Percentiles rank a stretch among this genome's conserved stretches.
These are phyloP conservation scores for Botrytis porri DNA, from an alignment of 2,329 filamentous ascomycete genomes.

Conservation along the genomic window DNA sequence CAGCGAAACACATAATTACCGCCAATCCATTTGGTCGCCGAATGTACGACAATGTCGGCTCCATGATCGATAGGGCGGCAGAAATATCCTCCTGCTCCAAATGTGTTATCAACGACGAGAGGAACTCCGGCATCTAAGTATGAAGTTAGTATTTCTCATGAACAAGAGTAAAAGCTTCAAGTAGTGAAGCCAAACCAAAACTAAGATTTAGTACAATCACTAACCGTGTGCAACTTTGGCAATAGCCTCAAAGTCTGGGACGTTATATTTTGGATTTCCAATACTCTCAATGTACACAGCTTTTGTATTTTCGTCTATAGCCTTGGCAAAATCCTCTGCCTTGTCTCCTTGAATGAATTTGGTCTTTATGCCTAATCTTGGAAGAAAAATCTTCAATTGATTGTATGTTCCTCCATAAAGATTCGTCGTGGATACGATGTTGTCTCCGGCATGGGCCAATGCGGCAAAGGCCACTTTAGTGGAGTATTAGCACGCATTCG, in stretches of 20 bases:
- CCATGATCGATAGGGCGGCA: constrained; percentile 83
- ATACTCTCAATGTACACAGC: constrained; percentile 84
- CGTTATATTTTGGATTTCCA: constrained; percentile 88
- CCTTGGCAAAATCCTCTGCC: constrained; percentile 70
- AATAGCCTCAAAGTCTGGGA: constrained; percentile 89
- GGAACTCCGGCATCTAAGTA: constrained; percentile 49
- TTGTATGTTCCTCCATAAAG: constrained; percentile 96
- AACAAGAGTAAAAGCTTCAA: neutral
- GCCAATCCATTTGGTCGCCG: constrained; percentile 94
- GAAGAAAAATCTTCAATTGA: constrained; percentile 88
- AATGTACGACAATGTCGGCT: constrained; percentile 90
- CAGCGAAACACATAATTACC: neutral
- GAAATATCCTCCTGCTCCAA: constrained; percentile 88
- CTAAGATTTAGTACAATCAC: neutral
- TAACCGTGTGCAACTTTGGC: constrained; percentile 70
- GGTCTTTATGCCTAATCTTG: constrained; percentile 77
- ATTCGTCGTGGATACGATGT: constrained; percentile 87
- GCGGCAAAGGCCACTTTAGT: constrained; percentile 60
- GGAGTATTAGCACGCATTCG: neutral
- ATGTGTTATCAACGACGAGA: constrained; percentile 81
- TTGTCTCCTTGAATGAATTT: constrained; percentile 84
- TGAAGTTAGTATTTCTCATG: neutral
- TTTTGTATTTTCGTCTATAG: constrained; percentile 92
- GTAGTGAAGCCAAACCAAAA: too few relatives aligned
- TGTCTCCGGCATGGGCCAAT: constrained; percentile 81